phyloP scores from a whole-genome alignment of 306 rosid genomes.

The Castanea mollissima region DNA sequence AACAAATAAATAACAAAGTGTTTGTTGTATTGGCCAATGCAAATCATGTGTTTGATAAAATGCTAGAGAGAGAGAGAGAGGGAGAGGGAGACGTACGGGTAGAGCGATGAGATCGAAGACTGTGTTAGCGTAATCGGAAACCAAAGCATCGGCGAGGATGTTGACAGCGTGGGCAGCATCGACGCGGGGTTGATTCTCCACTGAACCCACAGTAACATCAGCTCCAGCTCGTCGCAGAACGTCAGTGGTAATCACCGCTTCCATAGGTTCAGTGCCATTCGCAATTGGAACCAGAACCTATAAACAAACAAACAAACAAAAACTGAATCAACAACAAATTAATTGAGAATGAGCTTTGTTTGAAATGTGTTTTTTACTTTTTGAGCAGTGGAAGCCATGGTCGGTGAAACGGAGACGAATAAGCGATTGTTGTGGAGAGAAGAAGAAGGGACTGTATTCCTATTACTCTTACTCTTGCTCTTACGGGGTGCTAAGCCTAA shows the following conservation, averaged over 20 bases:
- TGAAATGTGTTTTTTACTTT: not conserved
- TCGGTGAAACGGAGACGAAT: conserved; percentile 26
- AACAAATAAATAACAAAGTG: too few relatives aligned
- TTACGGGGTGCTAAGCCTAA: too few relatives aligned
- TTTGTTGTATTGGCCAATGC: too few relatives aligned
- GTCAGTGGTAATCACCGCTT: conserved; percentile 78
- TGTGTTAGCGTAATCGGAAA: conserved; percentile 47
- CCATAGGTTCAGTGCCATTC: conserved; percentile 85
- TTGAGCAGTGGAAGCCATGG: conserved; percentile 41
- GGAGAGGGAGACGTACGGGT: conserved; percentile 45
- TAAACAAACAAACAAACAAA: not conserved
- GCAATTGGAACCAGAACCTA: conserved; percentile 89
- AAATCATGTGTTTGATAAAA: too few relatives aligned
- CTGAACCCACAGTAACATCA: conserved; percentile 80
- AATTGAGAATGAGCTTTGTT: not conserved
- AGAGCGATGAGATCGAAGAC: conserved; percentile 78
- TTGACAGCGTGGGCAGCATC: conserved; percentile 71
- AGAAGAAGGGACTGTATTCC: not conserved
- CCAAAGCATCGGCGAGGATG: conserved; percentile 69
- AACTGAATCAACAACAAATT: not conserved
- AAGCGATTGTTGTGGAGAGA: conserved; percentile 8
- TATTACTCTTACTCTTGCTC: too few relatives aligned
- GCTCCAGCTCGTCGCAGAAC: conserved; percentile 94
- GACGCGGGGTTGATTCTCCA: conserved; percentile 53
- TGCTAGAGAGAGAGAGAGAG: not conserved